Conservation (phyloP, 768 basidiomycete genomes). For the Lyophyllum decastes region DNA sequence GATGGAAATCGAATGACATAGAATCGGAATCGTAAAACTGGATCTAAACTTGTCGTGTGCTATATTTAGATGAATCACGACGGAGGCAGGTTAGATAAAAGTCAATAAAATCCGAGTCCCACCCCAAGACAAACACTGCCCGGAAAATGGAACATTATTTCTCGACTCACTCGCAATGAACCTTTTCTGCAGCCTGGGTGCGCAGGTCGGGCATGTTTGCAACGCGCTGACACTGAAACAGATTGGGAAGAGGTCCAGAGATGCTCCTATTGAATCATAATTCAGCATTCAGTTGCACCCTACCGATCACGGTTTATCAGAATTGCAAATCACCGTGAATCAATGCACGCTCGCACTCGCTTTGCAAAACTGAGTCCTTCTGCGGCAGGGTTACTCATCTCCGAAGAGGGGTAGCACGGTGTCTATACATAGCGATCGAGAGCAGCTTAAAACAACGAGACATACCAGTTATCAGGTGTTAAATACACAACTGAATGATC, state of each 20-base stretch:
- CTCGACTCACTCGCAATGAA: background rate
- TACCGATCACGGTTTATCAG: background rate
- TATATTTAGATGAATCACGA: background rate
- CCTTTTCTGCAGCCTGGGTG: background rate
- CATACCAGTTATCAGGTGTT: background rate
- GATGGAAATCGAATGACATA: background rate
- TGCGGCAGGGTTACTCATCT: background rate
- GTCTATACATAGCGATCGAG: background rate
- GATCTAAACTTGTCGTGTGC: background rate
- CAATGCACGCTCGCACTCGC: background rate
- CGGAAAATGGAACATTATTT: background rate
- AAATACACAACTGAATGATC: background rate
- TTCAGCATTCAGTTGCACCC: background rate
- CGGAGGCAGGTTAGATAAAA: background rate
- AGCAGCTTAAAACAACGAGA: background rate
- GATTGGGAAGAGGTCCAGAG: no score
- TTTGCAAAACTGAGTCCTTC: background rate
- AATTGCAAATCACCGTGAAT: background rate
- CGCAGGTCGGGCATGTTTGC: background rate
- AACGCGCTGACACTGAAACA: background rate
- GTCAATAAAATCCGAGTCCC: background rate
- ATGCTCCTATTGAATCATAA: slow-evolving; percentile 11
- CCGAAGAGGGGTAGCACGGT: background rate
- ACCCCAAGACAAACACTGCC: background rate
- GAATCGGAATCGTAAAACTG: background rate